Conservation (phyloP, 2,329 filamentous ascomycete species). For the Gnomoniopsis smithogilvyi region DNA sequence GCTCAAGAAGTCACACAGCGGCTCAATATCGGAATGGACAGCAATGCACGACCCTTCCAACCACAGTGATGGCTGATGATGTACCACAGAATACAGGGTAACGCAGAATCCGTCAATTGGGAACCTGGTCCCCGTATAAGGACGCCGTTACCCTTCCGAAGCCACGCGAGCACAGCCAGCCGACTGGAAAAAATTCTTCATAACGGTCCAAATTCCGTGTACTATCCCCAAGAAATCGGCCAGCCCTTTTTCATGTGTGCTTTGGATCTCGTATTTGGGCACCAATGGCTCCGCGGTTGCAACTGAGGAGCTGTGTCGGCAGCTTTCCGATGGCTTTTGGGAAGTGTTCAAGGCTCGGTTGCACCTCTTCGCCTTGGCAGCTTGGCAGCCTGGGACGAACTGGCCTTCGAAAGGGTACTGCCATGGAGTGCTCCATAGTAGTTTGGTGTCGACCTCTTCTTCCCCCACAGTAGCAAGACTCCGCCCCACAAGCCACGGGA, state of each 20-base stretch:
- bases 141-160: background rate
- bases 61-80: background rate
- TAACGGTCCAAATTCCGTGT: no score
- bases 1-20: background rate
- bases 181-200: no score
- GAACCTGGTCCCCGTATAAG: background rate
- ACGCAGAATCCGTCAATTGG: background rate
- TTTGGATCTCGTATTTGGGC: no score
- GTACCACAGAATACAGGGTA: background rate
- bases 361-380: background rate
- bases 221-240: no score
- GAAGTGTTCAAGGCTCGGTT: background rate
- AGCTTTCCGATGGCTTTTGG: background rate
- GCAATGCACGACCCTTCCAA: background rate
- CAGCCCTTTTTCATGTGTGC: no score
- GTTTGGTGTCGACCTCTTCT: background rate
- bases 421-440: background rate
- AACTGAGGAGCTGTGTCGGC: background rate
- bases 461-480: conserved; percentile 13
- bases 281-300: no score
- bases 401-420: background rate
- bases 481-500: conserved; percentile 3
- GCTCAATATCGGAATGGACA: background rate
- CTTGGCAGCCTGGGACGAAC: no score
- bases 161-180: background rate